These are phyloP conservation scores for Talaromyces nanjingensis DNA, from an alignment of 495 filamentous ascomycete genomes.

Conservation along the genomic window DNA sequence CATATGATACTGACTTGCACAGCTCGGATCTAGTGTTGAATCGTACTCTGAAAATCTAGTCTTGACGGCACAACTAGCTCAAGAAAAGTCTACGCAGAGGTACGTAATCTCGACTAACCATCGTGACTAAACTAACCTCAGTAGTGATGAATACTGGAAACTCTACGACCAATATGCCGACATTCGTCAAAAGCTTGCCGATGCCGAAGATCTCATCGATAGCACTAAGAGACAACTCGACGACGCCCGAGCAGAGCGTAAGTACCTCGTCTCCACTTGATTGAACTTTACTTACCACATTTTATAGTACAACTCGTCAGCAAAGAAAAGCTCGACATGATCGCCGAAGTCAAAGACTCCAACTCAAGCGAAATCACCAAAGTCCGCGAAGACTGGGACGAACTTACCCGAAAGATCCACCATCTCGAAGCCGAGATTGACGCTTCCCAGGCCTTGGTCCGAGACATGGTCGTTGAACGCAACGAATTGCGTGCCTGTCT, in stretches of 20 bases:
- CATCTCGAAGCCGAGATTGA: slow-evolving; percentile 37
- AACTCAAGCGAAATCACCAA: slow-evolving; percentile 37
- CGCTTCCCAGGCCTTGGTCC: slow-evolving; percentile 30
- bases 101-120: slow-evolving; percentile 8
- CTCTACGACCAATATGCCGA: slow-evolving; percentile 38
- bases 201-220: slow-evolving; percentile 33
- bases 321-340: slow-evolving; percentile 42
- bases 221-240: slow-evolving; percentile 30
- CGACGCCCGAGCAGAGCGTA: slow-evolving; percentile 34
- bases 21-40: slow-evolving; percentile 26
- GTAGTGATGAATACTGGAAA: slow-evolving; percentile 44
- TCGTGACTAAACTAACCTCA: neutral
- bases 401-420: slow-evolving; percentile 29
- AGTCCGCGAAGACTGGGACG: slow-evolving; percentile 40
- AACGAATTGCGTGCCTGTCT: slow-evolving; percentile 38
- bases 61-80: slow-evolving; percentile 28
- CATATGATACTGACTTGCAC: slow-evolving; percentile 7
- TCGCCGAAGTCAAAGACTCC: slow-evolving; percentile 40
- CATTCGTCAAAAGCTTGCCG: slow-evolving; percentile 33
- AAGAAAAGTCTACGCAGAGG: slow-evolving; percentile 34
- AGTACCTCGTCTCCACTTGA: slow-evolving; percentile 14
- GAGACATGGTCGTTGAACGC: slow-evolving; percentile 34
- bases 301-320: slow-evolving; percentile 35
- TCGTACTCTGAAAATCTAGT: slow-evolving; percentile 32
- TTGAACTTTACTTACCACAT: slow-evolving; percentile 15